Base-by-base conservation (phyloP, 257 asterid genomes). In the Coffea eugenioides region DNA sequence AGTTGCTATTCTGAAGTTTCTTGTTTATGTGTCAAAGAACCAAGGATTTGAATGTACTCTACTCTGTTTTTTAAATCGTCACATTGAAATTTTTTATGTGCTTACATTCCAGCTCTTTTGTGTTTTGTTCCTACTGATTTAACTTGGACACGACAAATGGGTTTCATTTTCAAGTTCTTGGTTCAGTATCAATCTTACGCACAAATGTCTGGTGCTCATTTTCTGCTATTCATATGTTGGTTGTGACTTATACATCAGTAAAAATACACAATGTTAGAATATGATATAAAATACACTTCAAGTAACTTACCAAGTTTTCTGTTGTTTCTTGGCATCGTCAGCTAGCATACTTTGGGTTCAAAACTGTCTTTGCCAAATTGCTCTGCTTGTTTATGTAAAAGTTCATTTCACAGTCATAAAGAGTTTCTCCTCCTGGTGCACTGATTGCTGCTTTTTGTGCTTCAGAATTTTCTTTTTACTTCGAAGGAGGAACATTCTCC, bases 391-490 rank as follows among this genome's bases (percentile, higher is more conserved):
- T 39, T 23, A 3, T n/a, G 31, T 74, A 6, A 39, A 64, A 66
- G 21, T 57, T 66, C n/a, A 75, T 64, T 49, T 20, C 18, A 49
- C 16, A 14, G 4, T 25, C 62, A 64, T 51, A 27, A 14, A 46
- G 51, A 70, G 48, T 54, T 81, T 81, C 73, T 69, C 43, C 36
- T 69, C 67, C 45, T 57, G 27, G 56, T 27, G 51, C 68, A 77
- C 52, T 82, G 59, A 46, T 59, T 36, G 71, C 61, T 75, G n/a
- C 20, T 48, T 66, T 77, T 81, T 85, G 71, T 82, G 80, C 74
- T 85, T 81, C 91, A 92, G 98, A 94, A 94, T 82, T 94, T 94
- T 84, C 96, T 94, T 57, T 94, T 90, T 81, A 75, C 87, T 74
- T 91, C 93, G 8, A 91, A 92, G 82, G 97, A 92, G n/a, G 98